These are phyloP conservation scores for Amborella trichopoda DNA, from an alignment of 164 flowering plant species.

Conservation along the genomic window DNA sequence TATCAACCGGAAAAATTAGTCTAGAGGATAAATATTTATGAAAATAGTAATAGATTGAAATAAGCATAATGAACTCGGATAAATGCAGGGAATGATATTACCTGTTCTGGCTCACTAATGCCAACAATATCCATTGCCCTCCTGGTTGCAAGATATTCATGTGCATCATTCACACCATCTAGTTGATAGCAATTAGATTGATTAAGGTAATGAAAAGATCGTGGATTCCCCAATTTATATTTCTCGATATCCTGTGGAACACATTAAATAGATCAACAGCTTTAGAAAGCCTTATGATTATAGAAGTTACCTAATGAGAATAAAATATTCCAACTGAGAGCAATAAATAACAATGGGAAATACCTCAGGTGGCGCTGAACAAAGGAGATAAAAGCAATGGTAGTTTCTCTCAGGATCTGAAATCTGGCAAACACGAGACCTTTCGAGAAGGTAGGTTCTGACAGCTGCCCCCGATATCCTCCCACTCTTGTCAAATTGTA, in stretches of 20 bases:
- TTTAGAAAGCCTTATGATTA: background rate
- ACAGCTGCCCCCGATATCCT: slow-evolving; percentile 82
- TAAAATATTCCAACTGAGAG: background rate
- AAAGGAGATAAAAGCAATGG: slow-evolving; percentile 78
- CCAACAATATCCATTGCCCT: slow-evolving; percentile 99
- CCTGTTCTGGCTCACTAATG: slow-evolving; percentile 92
- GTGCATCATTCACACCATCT: slow-evolving; percentile 78
- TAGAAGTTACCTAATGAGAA: background rate
- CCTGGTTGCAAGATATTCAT: slow-evolving; percentile 89
- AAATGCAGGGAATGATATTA: no score
- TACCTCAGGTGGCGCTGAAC: slow-evolving; percentile 86
- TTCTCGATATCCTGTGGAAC: slow-evolving; percentile 40
- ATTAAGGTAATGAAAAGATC: slow-evolving; percentile 75
- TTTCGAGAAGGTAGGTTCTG: slow-evolving; percentile 65
- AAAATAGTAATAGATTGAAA: no score
- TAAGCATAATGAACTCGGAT: no score
- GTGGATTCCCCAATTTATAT: slow-evolving; percentile 65
- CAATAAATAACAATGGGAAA: background rate
- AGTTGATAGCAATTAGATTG: slow-evolving; percentile 77
- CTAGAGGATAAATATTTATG: no score
- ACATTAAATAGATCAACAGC: background rate
- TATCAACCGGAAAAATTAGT: no score
- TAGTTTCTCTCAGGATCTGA: slow-evolving; percentile 81
- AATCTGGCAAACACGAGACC: slow-evolving; percentile 82
- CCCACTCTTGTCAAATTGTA: slow-evolving; percentile 74